phyloP scores from a whole-genome alignment of 495 filamentous ascomycete species.

The Venustampulla echinocandica region DNA sequence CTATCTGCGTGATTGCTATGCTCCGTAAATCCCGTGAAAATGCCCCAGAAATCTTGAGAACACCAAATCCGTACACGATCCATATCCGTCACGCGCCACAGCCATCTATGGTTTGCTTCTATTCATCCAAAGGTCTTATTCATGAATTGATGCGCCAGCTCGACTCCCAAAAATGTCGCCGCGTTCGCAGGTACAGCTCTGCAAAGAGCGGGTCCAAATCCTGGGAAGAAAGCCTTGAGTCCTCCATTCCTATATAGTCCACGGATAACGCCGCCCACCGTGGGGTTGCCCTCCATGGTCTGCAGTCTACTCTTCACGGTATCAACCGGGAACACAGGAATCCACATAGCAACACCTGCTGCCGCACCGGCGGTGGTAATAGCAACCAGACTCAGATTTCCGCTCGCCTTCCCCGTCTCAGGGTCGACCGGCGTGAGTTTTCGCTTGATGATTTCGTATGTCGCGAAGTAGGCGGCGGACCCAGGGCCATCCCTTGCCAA shows the following conservation, averaged over 20 bases:
- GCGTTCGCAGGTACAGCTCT: slow-evolving; percentile 95
- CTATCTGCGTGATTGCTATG: background rate
- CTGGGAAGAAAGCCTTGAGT: slow-evolving; percentile 92
- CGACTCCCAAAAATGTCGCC: slow-evolving; percentile 61
- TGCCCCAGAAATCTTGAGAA: background rate
- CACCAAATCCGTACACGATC: background rate
- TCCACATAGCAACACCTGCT: slow-evolving; percentile 97
- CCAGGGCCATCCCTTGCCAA: slow-evolving; percentile 91
- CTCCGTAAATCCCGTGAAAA: background rate
- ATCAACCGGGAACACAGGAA: slow-evolving; percentile 95
- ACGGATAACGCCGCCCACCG: slow-evolving; percentile 68
- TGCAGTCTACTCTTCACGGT: slow-evolving; percentile 93
- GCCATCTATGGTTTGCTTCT: too few species aligned
- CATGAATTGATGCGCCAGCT: slow-evolving; percentile 76
- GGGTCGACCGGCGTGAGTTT: slow-evolving; percentile 77
- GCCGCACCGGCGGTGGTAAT: slow-evolving; percentile 82
- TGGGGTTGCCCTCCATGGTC: slow-evolving; percentile 80
- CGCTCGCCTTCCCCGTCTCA: slow-evolving; percentile 57
- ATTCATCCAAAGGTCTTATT: slow-evolving; percentile 54
- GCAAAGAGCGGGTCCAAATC: slow-evolving; percentile 84
- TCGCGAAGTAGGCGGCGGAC: slow-evolving; percentile 89
- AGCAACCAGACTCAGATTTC: slow-evolving; percentile 68
- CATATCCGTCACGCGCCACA: background rate
- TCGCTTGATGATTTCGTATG: slow-evolving; percentile 92
- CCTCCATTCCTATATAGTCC: slow-evolving; percentile 74